Base-by-base conservation (phyloP, 2,329 filamentous ascomycete species). In the Alternaria sp. region DNA sequence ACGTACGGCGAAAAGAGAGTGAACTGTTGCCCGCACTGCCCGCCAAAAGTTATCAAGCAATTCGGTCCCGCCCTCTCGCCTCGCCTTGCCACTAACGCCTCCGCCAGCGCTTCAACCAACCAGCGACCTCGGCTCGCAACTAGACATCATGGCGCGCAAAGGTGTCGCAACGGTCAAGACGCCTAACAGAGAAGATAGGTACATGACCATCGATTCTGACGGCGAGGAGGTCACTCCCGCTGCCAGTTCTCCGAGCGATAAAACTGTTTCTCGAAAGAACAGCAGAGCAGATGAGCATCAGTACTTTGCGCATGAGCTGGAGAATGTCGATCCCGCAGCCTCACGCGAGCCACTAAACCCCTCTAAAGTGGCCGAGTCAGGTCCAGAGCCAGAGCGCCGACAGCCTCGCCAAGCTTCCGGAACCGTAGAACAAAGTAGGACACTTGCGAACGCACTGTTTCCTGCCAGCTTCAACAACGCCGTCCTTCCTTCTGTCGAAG, bases 21-120 rank as follows among this genome's bases (percentile, higher is more conserved):
- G 56, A 51, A 60, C 56, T 54, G 54, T 51, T 59, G 51, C 62
- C 57, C 59, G 51, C 43, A 57, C 50, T 48, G 59, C 50, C 43
- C 50, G 60, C 65, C 66, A 67, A 68, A 67, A 64, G 60, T 67
- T 65, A 52, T 71, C 68, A 51, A 70, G 57, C 65, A 62, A 65
- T 66, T 66, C 53, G 53, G 62, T 68, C 65, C 70, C 71, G 67
- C 70, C 64, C 49, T 68, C 60, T 70, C 62, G 67, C 69, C 65
- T 70, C 62, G 66, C 60, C 60, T 67, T 66, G 71, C 70, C 73
- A 63, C 67, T 64, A 57, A 57, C 59, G 53, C 54, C 45, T 59
- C 56, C 48, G 36, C 62, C 49, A 38, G 40, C 62, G 62, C 62
- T 46, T 49, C 63, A 62, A 50, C 69, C 69, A 70, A 41, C 61